These are phyloP conservation scores for Hypoxylon rubiginosum DNA, from an alignment of 2,329 filamentous ascomycete genomes.

Conservation along the genomic window DNA sequence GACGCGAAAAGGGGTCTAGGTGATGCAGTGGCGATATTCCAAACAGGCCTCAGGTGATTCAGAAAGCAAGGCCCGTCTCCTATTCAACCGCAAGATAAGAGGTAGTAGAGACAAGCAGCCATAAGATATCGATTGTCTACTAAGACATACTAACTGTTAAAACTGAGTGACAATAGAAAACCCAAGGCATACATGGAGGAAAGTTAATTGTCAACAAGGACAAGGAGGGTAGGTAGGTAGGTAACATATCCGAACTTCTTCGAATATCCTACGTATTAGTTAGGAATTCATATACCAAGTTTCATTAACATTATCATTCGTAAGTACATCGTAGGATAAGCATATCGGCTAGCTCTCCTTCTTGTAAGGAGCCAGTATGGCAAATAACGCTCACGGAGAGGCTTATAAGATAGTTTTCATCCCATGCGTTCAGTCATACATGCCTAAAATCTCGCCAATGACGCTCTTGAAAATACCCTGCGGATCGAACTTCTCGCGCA, in stretches of 20 bases:
- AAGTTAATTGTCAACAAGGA: no score
- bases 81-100: no score
- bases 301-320: conserved; percentile 22
- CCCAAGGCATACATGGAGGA: no score
- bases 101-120: no score
- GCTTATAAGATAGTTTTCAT: background rate
- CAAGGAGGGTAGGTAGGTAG: background rate
- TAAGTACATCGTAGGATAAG: conserved; percentile 21
- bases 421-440: conserved; percentile 53
- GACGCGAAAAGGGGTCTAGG: background rate
- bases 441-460: conserved; percentile 62
- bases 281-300: background rate
- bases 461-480: conserved; percentile 62
- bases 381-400: background rate
- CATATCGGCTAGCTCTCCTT: background rate
- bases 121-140: no score
- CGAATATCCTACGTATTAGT: background rate
- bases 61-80: no score
- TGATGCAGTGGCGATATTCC: background rate
- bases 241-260: background rate
- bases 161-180: no score
- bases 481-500: conserved; percentile 63
- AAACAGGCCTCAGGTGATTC: no score
- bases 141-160: no score
- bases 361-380: background rate